Base-by-base conservation (phyloP, 371 early-diverging fungal species). In the Lichtheimia corymbifera region DNA sequence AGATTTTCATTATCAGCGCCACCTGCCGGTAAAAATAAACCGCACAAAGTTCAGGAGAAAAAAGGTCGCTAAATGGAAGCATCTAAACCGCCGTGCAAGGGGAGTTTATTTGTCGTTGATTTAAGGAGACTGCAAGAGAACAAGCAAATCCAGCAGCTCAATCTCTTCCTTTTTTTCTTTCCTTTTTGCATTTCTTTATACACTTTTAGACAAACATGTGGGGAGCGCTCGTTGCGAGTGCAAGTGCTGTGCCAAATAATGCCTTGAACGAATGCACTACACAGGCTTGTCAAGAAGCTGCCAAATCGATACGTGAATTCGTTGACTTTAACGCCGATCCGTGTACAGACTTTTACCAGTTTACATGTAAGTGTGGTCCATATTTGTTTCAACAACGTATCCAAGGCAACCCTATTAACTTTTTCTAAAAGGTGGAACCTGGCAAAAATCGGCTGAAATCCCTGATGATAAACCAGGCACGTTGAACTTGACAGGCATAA, bases 281-380 rank as follows among this genome's bases (percentile, higher is more conserved):
- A 6, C 67, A 74, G 7, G 74, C 70, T 2, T 87, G 88, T 60
- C 61, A 72, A 18, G 50, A 62, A 18, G 68, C 76, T 3, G 79
- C 83, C 0, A 65, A 73, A 6, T 57, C 71, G 14, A 71, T 87
- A 50, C 54, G 64, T 9, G 56, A 65, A 6, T 68, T 68, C n/a
- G 52, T 76, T 5, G 73, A 79, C 30, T 52, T 76, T 18, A 74
- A 67, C 30, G 50, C 70, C 2, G 68, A 79, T 67, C 80, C 80
- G 14, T 79, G 80, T 40, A 65, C 68, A 2, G 77, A 79, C 40
- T 79, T 79, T 64, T 84, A 77, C 54, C 66, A 74, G 55, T 86
- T 74, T 59, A 59, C 80, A 4, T 86, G 87, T 86, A 80, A 60
- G 56, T 53, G 5, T 12, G 2, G 3, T 15, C 5, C 47, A 5